A percentile compares a stretch with the other conserved stretches of the same genome.
These are phyloP conservation scores for Aspergillus sp. DNA, from an alignment of 2,329 filamentous ascomycete genomes.

Conservation along the genomic window DNA sequence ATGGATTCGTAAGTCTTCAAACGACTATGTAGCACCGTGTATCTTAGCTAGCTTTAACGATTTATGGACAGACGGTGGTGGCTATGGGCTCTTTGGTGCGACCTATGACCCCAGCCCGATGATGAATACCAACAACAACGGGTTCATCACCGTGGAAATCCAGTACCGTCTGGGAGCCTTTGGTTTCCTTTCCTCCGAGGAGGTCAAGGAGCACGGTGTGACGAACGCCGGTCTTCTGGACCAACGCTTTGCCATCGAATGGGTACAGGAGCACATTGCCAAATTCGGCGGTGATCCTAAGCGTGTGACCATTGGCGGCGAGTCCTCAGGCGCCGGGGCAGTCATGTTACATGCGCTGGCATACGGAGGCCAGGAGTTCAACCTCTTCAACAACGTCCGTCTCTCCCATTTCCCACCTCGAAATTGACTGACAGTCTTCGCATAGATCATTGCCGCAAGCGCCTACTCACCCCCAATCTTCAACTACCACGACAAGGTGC, in stretches of 20 bases:
- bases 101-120: conserved; percentile 41
- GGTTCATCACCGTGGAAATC: conserved; percentile 52
- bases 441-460: conserved; percentile 40
- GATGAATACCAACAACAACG: conserved; percentile 52
- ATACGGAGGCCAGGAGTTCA: conserved; percentile 13
- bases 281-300: conserved; percentile 11
- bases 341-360: conserved; percentile 15
- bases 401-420: background rate
- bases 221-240: conserved; percentile 12
- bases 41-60: background rate
- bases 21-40: background rate
- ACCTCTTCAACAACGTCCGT: conserved; percentile 25
- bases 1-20: conserved; percentile 24
- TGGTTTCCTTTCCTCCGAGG: conserved; percentile 48
- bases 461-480: conserved; percentile 60
- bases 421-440: conserved; percentile 11
- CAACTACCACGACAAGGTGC: conserved; percentile 49
- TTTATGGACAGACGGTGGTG: conserved; percentile 27
- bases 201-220: conserved; percentile 42
- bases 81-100: conserved; percentile 43
- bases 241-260: conserved; percentile 15
- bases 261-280: conserved; percentile 13
- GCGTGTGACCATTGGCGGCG: conserved; percentile 11
- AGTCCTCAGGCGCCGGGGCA: conserved; percentile 11
- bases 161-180: conserved; percentile 46